Base-by-base conservation (phyloP, 176 grass and related monocot species). In the Lolium perenne region DNA sequence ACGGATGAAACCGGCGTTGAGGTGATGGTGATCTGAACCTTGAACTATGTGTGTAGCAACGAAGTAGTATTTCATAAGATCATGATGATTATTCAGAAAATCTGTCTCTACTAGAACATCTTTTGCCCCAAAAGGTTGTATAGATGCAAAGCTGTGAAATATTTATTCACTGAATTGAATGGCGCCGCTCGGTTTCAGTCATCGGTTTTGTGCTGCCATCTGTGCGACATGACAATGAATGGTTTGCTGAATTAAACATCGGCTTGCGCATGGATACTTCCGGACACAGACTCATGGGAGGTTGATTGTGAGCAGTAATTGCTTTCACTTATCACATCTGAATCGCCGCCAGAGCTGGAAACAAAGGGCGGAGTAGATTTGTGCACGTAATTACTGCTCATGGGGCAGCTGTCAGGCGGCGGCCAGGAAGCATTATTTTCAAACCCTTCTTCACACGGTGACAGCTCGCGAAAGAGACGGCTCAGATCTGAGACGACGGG, bases 1-100 rank as follows among this genome's bases (percentile, higher is more conserved):
- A 62, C 77, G 38, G 85, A 88, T 88, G 85, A 82, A 22, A 7
- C 85, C 62, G 82, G 90, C 90, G 90, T 81, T 77, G 82, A 15
- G 80, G 29, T 29, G 29, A 29, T 29, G 32, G 53, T 76, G 88
- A 21, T 61, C 25, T 82, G 29, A 58, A 60, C 50, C 23, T 45
- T 71, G 54, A 40, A 45, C 8, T 71, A 70, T 12, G 11, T 63
- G 45, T 89, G 16, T 60, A 81, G 38, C 46, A 35, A 35, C 8
- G 80, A 76, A 45, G 9, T 46, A 83, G 58, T 67, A 85, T 82
- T 66, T 66, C 47, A 20, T 56, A 51, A 9, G 5, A 59, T 81
- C 5, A 49, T 17, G 65, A 82, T 8, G 25, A 53, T n/a, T 81
- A 4, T 10, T 32, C 4, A 18, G 56, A 69, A 41, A 35, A 55